Base-by-base conservation (phyloP, 2,329 filamentous ascomycete species). In the Ceratocystis destructans region DNA sequence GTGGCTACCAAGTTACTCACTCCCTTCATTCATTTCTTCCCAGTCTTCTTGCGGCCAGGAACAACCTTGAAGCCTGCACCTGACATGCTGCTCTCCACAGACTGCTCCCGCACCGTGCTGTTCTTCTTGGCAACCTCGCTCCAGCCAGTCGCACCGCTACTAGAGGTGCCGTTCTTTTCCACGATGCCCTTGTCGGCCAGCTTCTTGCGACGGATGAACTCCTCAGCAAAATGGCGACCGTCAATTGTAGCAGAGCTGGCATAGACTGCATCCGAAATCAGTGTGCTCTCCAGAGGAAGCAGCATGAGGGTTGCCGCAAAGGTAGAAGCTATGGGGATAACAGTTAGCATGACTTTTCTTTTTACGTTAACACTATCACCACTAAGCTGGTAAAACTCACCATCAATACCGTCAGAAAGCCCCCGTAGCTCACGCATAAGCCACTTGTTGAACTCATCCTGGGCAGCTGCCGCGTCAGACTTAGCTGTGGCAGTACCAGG, bases 91-190 rank as follows among this genome's bases (percentile, higher is more conserved):
- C 75, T 71, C 10, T 76, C 72, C 3, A 25, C 28, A 15, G 57
- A 48, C 71, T 77, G 70, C 76, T 79, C 66, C 53, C 61, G 62
- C 20, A 28, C 55, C 71, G 71, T 48, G 65, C 78, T 77, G 62
- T 88, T 88, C 81, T 96, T 96, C 86, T 97, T 97, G 1, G 94
- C 94, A 64, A 99, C 94, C 77, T 97, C 94, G 71, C 83, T 96
- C 94, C 94, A 99, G 22, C 93, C 93, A n/a, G 66, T 65, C n/a
- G 76, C 70, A 75, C 78, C 69, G 71, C 75, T 66, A 72, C 80
- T 73, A 62, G 77, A 80, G 61, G 82, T 79, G 17, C 84, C 80
- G 65, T 88, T 83, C 71, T 89, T 87, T 74, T 91, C 88, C 20
- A 96, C 80, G 50, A 96, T 83, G 48, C 94, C 94, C 78, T 92